A percentile compares a stretch with the other conserved stretches of the same genome.
phyloP scores from a whole-genome alignment of 495 filamentous ascomycete genomes.

The Darksidea phi region DNA sequence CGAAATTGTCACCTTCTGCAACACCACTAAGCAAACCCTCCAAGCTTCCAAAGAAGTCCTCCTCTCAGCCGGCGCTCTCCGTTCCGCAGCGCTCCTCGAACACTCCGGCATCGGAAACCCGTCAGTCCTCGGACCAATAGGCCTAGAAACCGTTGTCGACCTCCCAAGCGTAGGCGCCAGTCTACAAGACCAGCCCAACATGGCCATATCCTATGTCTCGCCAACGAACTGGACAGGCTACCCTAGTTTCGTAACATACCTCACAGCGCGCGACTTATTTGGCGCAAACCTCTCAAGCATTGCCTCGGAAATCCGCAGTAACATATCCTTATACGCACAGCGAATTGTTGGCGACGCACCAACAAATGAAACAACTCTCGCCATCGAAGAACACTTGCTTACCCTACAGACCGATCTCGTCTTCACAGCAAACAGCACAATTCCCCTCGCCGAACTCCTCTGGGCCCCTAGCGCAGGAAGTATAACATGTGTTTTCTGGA shows the following conservation, averaged over 20 bases:
- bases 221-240: constrained; percentile 20
- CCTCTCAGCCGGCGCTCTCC: constrained; percentile 17
- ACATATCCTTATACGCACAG: constrained; percentile 40
- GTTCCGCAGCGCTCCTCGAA: constrained; percentile 23
- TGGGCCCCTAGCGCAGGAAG: constrained; percentile 3
- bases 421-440: constrained; percentile 9
- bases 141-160: constrained; percentile 22
- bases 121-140: background rate
- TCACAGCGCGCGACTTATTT: constrained; percentile 24
- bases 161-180: constrained; percentile 27
- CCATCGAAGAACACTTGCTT: constrained; percentile 2
- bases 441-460: constrained; percentile 22
- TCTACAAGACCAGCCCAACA: constrained; percentile 30
- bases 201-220: constrained; percentile 1
- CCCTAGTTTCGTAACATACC: constrained; percentile 17
- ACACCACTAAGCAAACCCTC: background rate
- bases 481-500: constrained; percentile 17
- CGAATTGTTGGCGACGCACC: constrained; percentile 42
- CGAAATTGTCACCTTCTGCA: constrained; percentile 5
- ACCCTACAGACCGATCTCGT: constrained; percentile 21
- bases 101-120: constrained; percentile 26
- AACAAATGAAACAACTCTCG: constrained; percentile 43
- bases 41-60: constrained; percentile 17
- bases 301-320: constrained; percentile 27
- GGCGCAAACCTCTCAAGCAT: constrained; percentile 7